A percentile compares a stretch with the other conserved stretches of the same genome.
Evolutionary conservation across 768 basidiomycete species (phyloP).

Genomic region (Leccinum variicolor): DNA sequence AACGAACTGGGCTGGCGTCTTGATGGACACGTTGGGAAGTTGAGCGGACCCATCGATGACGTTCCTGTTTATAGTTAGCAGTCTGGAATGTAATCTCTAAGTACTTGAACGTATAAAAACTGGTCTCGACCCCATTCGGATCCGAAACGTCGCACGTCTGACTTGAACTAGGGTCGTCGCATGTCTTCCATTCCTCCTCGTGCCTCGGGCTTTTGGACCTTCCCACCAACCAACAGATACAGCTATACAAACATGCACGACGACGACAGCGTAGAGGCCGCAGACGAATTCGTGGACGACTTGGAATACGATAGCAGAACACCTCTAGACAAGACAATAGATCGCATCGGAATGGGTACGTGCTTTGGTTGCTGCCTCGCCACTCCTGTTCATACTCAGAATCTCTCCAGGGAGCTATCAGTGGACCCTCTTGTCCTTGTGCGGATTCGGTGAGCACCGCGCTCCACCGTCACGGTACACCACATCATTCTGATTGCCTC

Average conservation of each 20-base stretch:
- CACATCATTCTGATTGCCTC: neutral
- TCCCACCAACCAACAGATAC: conserved; percentile 26
- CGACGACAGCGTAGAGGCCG: conserved; percentile 29
- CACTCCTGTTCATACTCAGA: neutral
- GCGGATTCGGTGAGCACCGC: conserved; percentile 74
- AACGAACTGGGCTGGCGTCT: conserved; percentile 66
- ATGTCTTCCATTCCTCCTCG: conserved; percentile 47
- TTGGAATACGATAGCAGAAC: conserved; percentile 43
- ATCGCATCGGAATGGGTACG: conserved; percentile 85
- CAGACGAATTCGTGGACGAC: conserved; percentile 22
- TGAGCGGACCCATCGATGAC: conserved; percentile 41
- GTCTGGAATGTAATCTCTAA: neutral
- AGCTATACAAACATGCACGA: conserved; percentile 41
- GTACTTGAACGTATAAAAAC: too few relatives aligned
- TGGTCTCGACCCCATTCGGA: neutral
- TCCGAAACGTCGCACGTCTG: conserved; percentile 8
- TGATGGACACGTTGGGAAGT: conserved; percentile 56
- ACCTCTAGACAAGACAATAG: conserved; percentile 81
- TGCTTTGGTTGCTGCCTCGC: neutral
- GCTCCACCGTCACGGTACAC: too few relatives aligned
- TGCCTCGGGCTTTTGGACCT: conserved; percentile 48
- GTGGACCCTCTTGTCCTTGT: conserved; percentile 77
- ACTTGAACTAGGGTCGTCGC: too few relatives aligned
- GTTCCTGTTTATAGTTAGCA: conserved; percentile 32
- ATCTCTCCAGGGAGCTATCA: conserved; percentile 61